Evolutionary conservation across 495 filamentous ascomycete species (phyloP), one percentile per base, ranked within the genome.

Genomic region (Cercophora newfieldiana): DNA sequence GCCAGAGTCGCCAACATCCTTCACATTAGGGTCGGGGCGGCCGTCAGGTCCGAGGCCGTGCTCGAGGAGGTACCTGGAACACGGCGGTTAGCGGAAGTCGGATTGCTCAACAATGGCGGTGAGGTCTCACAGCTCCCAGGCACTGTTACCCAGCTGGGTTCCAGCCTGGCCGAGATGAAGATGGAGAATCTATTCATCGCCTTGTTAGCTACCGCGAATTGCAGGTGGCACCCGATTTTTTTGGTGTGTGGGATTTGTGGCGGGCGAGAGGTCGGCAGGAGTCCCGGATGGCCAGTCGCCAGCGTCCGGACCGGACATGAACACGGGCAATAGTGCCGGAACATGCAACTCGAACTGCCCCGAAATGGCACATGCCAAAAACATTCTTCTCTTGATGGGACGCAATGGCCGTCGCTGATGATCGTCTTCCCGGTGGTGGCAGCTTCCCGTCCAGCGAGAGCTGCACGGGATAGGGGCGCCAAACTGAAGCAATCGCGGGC

Each of bases 161-260:
- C 93, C 93, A 82, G 93, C 93, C 84, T 97, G 93, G 83, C 93
- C 93, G 75, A 97, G 87, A 77, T 97, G 92, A 73, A 97, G 83
- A 78, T 97, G 93, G 74, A 90, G 88, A 77, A 97, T 85, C 91
- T 96, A 61, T 65, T 51, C 29, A 30, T 21, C 57, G 33, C 33
- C 21, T 21, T 28, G 62, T 72, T 50, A 72, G 74, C 33, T 22
- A 61, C 53, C 28, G 12, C 10, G 58, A 48, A 37, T 31, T 49
- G 44, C 28, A 7, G 37, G 18, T 16, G 10, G 37, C 12, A 2
- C 10, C 37, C 2, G 37, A 14, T 2, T 14, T 44, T 44, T 44
- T 63, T 60, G 58, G 24, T 12, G 19, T 55, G 30, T 44, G 51
- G n/a, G 26, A 59, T 65, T 3, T 47, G 64, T 22, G 19, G 29